A percentile compares a stretch with the other conserved stretches of the same genome.
These are phyloP conservation scores for Pseudocercospora cruenta DNA, from an alignment of 2,329 filamentous ascomycete genomes.

Conservation along the genomic window DNA sequence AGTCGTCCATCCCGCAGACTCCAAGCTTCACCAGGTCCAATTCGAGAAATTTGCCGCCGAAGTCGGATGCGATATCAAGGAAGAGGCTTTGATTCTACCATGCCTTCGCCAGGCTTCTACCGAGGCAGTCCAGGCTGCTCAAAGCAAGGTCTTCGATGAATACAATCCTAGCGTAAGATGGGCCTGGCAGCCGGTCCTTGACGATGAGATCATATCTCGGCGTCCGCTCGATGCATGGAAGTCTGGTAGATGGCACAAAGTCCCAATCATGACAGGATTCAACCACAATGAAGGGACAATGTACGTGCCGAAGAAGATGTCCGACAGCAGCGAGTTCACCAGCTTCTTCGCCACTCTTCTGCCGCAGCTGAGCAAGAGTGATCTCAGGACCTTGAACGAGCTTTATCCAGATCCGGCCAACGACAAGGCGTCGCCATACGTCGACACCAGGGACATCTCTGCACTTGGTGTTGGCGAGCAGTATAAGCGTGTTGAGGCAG, in stretches of 20 bases:
- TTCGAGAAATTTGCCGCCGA: slow-evolving; percentile 48
- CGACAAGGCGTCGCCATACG: slow-evolving; percentile 47
- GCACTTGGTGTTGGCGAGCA: slow-evolving; percentile 54
- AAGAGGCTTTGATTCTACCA: slow-evolving; percentile 42
- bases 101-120: slow-evolving; percentile 49
- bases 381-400: slow-evolving; percentile 59
- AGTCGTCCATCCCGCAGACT: slow-evolving; percentile 48
- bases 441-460: slow-evolving; percentile 36
- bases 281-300: slow-evolving; percentile 66
- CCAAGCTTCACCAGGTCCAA: slow-evolving; percentile 48
- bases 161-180: slow-evolving; percentile 54
- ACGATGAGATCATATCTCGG: slow-evolving; percentile 61
- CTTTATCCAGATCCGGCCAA: slow-evolving; percentile 65
- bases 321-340: slow-evolving; percentile 57
- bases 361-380: slow-evolving; percentile 57
- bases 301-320: slow-evolving; percentile 61
- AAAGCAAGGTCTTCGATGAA: slow-evolving; percentile 48
- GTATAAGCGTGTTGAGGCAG: slow-evolving; percentile 62
- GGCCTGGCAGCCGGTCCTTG: slow-evolving; percentile 72
- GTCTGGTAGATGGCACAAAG: slow-evolving; percentile 55
- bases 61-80: slow-evolving; percentile 38
- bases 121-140: slow-evolving; percentile 44
- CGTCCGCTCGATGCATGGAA: slow-evolving; percentile 65
- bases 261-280: slow-evolving; percentile 71
- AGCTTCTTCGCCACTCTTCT: slow-evolving; percentile 66